phyloP scores from a whole-genome alignment of 352 stramenopile species.

The Pythium pyrilobum region DNA sequence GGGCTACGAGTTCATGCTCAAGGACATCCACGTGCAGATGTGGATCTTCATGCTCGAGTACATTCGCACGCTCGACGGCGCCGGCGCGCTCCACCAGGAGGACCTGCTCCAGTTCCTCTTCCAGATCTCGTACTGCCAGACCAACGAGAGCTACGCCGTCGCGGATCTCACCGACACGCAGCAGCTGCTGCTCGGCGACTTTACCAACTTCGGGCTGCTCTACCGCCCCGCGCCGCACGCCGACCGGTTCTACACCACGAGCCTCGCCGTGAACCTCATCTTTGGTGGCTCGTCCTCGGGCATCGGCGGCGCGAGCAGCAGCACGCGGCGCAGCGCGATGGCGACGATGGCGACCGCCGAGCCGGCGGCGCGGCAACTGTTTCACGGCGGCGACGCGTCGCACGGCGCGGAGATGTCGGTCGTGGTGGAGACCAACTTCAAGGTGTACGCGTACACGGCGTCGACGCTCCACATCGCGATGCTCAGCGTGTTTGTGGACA shows the following conservation, averaged over 20 bases:
- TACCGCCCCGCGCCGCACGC: slow-evolving; percentile 55
- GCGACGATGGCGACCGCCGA: neutral
- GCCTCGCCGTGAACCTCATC: slow-evolving; percentile 86
- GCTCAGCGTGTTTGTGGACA: slow-evolving; percentile 90
- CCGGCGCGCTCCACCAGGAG: slow-evolving; percentile 66
- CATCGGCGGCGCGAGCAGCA: neutral
- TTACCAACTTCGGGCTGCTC: slow-evolving; percentile 84
- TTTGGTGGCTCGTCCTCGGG: slow-evolving; percentile 62
- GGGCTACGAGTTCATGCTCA: slow-evolving; percentile 91
- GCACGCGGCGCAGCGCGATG: neutral
- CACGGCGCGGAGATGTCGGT: slow-evolving; percentile 12
- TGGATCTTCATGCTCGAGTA: slow-evolving; percentile 91
- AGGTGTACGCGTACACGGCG: slow-evolving; percentile 88
- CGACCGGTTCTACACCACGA: slow-evolving; percentile 86
- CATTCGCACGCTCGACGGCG: slow-evolving; percentile 79
- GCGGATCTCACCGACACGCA: slow-evolving; percentile 72
- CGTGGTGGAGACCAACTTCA: slow-evolving; percentile 92
- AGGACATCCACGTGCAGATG: slow-evolving; percentile 89
- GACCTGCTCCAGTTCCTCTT: slow-evolving; percentile 89
- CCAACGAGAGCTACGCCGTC: slow-evolving; percentile 79
- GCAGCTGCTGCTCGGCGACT: slow-evolving; percentile 71
- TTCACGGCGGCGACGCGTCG: neutral
- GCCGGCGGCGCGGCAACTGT: neutral
- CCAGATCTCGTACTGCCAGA: slow-evolving; percentile 87
- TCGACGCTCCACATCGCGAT: slow-evolving; percentile 91